A percentile compares a stretch with the other conserved stretches of the same genome.
Evolutionary conservation across 2,329 filamentous ascomycete genomes (phyloP).

Genomic region (Pseudocercospora crystallina): DNA sequence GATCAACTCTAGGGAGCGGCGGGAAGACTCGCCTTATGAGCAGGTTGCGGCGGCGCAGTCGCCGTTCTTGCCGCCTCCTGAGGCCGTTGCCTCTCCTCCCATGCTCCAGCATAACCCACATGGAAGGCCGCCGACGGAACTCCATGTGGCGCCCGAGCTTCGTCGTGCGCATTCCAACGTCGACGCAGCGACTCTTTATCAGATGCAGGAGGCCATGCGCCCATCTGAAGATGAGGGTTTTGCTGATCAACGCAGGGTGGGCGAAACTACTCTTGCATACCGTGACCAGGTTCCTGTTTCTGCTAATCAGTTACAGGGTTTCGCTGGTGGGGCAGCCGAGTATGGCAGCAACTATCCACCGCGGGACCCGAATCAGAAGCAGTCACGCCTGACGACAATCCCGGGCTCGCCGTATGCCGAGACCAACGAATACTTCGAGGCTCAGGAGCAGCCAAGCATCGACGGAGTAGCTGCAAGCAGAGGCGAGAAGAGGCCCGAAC

Average conservation of each 20-base stretch:
- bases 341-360: conserved; percentile 3
- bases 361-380: conserved; percentile 26
- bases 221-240: conserved; percentile 28
- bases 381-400: conserved; percentile 46
- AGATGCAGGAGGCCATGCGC: conserved; percentile 68
- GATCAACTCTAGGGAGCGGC: conserved; percentile 57
- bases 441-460: conserved; percentile 17
- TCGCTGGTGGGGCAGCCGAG: conserved; percentile 12
- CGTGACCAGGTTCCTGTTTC: conserved; percentile 38
- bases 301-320: conserved; percentile 35
- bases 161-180: conserved; percentile 80
- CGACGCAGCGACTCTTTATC: conserved; percentile 75
- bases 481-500: conserved; percentile 28
- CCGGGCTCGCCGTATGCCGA: conserved; percentile 46
- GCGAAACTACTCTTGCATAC: conserved; percentile 16
- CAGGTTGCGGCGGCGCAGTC: conserved; percentile 47
- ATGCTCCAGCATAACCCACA: conserved; percentile 75
- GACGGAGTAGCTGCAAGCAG: conserved; percentile 15
- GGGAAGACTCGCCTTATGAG: conserved; percentile 45
- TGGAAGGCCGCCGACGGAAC: conserved; percentile 66
- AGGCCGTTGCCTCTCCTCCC: conserved; percentile 75
- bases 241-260: conserved; percentile 5
- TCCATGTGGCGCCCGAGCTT: conserved; percentile 73
- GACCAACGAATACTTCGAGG: conserved; percentile 34
- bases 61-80: conserved; percentile 53